Conservation (phyloP, 1,139 yeast genomes). For the Kluyveromyces sp. region DNA sequence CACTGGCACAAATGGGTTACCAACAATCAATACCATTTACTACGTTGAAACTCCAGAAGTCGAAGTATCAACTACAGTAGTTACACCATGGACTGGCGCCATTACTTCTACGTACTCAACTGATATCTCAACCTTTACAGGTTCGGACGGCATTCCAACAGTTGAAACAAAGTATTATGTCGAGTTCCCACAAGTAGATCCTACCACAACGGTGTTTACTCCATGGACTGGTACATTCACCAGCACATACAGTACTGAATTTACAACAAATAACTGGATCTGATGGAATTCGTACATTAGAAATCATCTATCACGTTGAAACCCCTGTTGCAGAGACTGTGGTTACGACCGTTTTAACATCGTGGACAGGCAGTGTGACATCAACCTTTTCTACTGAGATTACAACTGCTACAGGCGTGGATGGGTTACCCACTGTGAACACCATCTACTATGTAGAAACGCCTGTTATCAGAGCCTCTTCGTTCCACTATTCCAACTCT, state of each 20-base stretch:
- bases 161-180: background rate
- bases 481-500: background rate
- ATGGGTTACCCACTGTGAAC: slow-evolving; percentile 7
- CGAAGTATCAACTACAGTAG: background rate
- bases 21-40: background rate
- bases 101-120: background rate
- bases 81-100: background rate
- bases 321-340: slow-evolving; percentile 7
- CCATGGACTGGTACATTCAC: slow-evolving; percentile 10
- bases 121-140: background rate
- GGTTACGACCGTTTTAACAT: background rate
- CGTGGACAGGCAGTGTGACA: slow-evolving; percentile 9
- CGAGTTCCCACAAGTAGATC: background rate
- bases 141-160: background rate
- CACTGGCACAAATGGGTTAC: background rate
- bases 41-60: background rate
- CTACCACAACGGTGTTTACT: background rate
- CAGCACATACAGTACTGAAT: slow-evolving; percentile 7
- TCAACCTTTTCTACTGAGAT: slow-evolving; percentile 8
- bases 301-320: slow-evolving; percentile 8
- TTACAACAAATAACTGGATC: slow-evolving; percentile 3
- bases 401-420: slow-evolving; percentile 3
- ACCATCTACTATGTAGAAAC: slow-evolving; percentile 10
- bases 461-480: slow-evolving; percentile 4
- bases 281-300: slow-evolving; percentile 7